A percentile compares a stretch with the other conserved stretches of the same genome.
Conservation (phyloP, 495 filamentous ascomycete genomes). For the Terfezia claveryi region DNA sequence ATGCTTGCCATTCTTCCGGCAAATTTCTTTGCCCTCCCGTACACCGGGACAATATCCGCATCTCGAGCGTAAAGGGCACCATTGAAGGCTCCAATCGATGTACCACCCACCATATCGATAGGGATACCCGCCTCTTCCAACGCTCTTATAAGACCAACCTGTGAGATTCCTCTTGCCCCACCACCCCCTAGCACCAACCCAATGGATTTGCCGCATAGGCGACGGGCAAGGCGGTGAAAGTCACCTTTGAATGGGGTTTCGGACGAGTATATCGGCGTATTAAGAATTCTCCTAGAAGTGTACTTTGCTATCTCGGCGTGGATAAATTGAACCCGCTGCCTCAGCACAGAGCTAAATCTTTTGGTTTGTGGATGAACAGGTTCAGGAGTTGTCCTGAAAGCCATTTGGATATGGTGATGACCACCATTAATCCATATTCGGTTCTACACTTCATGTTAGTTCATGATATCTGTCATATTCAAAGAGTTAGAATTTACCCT, state of each 20-base stretch:
- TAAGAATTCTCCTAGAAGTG: conserved; percentile 63
- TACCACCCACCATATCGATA: conserved; percentile 87
- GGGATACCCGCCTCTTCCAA: conserved; percentile 93
- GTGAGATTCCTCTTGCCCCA: conserved; percentile 73
- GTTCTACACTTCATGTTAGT: conserved; percentile 28
- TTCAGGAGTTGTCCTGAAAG: conserved; percentile 54
- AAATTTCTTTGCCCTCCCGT: conserved; percentile 89
- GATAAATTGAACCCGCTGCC: conserved; percentile 78
- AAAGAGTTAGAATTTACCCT: conserved; percentile 7
- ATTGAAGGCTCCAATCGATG: conserved; percentile 94
- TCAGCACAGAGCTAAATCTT: conserved; percentile 64
- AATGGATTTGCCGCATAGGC: conserved; percentile 83
- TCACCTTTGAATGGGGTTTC: conserved; percentile 90
- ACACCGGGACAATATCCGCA: conserved; percentile 91
- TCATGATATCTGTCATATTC: neutral
- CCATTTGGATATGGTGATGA: conserved; percentile 95
- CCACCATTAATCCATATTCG: conserved; percentile 97
- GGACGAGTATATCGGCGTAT: conserved; percentile 71
- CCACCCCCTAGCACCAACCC: conserved; percentile 86
- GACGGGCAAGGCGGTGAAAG: conserved; percentile 76
- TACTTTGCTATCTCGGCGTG: conserved; percentile 97
- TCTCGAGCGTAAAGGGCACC: conserved; percentile 89
- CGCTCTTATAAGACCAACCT: conserved; percentile 82
- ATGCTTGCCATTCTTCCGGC: conserved; percentile 89
- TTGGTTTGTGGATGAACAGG: conserved; percentile 49